These are phyloP conservation scores for Trichophyton rubrum DNA, from an alignment of 2,329 filamentous ascomycete genomes.

Conservation along the genomic window DNA sequence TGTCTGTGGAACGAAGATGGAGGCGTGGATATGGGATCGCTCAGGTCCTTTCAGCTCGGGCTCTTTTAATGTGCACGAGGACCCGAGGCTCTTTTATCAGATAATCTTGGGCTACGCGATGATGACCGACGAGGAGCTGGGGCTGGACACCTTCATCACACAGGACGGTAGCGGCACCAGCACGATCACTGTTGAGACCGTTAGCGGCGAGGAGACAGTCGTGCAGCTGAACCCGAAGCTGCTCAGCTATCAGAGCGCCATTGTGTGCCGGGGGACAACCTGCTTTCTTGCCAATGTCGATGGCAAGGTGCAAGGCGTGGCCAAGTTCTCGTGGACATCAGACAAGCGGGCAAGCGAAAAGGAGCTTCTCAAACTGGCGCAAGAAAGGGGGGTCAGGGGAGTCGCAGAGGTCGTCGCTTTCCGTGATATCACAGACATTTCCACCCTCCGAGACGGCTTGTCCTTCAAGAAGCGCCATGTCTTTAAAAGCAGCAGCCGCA, in stretches of 20 bases:
- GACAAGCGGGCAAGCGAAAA: constrained; percentile 19
- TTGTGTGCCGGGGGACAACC: constrained; percentile 18
- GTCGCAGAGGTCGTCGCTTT: constrained; percentile 19
- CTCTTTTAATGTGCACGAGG: constrained; percentile 16
- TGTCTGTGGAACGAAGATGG: constrained; percentile 15
- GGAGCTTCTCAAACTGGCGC: constrained; percentile 17
- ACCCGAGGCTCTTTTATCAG: constrained; percentile 19
- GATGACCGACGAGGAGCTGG: constrained; percentile 23
- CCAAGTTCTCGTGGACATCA: constrained; percentile 25
- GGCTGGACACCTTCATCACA: constrained; percentile 21
- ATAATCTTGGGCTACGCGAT: constrained; percentile 20
- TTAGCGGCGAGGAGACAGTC: background rate
- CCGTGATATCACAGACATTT: constrained; percentile 19
- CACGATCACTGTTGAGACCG: background rate
- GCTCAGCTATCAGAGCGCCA: constrained; percentile 9
- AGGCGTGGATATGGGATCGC: constrained; percentile 25
- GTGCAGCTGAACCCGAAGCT: constrained; percentile 1
- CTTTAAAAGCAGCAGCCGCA: constrained; percentile 8
- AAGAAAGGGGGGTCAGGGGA: constrained; percentile 18
- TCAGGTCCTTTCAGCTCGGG: constrained; percentile 22
- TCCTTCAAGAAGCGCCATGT: constrained; percentile 16
- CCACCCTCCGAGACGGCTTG: constrained; percentile 16
- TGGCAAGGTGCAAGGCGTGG: constrained; percentile 15
- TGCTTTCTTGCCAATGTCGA: constrained; percentile 14
- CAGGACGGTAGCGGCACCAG: constrained; percentile 5